Percentiles rank a stretch among this genome's conserved stretches.
Evolutionary conservation across 768 basidiomycete species (phyloP).

Genomic region (Serpula lacrymans): DNA sequence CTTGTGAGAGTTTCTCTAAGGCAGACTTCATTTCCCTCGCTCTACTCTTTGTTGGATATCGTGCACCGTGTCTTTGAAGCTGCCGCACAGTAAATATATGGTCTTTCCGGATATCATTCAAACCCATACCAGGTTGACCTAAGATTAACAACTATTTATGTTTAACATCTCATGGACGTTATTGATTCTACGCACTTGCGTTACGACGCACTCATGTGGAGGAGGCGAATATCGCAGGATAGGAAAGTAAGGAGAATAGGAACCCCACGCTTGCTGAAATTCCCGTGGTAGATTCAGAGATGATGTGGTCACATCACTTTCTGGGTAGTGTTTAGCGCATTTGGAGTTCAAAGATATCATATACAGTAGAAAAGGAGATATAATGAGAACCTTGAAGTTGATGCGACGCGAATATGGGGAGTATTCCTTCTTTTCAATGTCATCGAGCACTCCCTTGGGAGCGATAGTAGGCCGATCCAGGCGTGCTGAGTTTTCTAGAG

Average conservation of each 20-base stretch:
- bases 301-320: no score
- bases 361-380: no score
- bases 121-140: conserved; percentile 1
- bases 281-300: no score
- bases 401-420: no score
- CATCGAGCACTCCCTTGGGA: no score
- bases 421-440: no score
- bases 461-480: no score
- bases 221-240: conserved; percentile 36
- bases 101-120: neutral
- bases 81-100: no score
- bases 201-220: conserved; percentile 42
- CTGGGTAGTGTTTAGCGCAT: no score
- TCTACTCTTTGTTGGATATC: conserved; percentile 58
- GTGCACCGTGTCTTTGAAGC: conserved; percentile 77
- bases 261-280: conserved; percentile 39
- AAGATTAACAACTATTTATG: neutral
- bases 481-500: no score
- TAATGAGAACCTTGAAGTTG: no score
- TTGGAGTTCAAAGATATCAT: no score
- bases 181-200: conserved; percentile 39
- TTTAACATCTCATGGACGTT: neutral
- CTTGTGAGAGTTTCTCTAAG: conserved; percentile 51
- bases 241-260: conserved; percentile 54
- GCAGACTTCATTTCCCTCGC: conserved; percentile 39